A percentile compares a stretch with the other conserved stretches of the same genome.
Conservation (phyloP, 192 early-diverging fungal genomes). For the Coemansia sp. region DNA sequence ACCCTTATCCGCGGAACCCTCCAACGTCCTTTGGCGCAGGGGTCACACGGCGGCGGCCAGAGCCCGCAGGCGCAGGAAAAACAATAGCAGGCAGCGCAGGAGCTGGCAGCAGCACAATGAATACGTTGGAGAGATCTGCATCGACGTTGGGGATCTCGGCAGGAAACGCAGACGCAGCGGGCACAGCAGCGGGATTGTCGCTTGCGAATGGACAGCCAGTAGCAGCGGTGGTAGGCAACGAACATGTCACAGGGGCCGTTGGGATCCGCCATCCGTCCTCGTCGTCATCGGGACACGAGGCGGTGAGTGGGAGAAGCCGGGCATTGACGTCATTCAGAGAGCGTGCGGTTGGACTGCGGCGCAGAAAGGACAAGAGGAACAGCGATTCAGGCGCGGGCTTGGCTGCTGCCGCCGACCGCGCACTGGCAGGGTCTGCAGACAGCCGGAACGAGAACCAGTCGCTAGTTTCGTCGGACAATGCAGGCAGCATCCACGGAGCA, state of each 20-base stretch:
- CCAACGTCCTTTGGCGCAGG: conserved; percentile 11
- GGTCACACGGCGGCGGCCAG: not conserved
- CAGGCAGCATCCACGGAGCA: conserved; percentile 5
- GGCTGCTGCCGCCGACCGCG: not conserved
- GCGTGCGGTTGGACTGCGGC: conserved; percentile 36
- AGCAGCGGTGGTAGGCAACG: not conserved
- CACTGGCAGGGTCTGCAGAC: not conserved
- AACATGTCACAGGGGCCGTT: not conserved
- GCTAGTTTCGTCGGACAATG: not conserved
- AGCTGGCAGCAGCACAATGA: not conserved
- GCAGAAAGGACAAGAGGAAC: conserved; percentile 35
- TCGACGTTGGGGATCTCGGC: conserved; percentile 7
- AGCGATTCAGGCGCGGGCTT: conserved; percentile 8
- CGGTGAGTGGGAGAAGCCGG: conserved; percentile 7
- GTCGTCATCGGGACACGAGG: conserved; percentile 7
- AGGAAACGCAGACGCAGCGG: not conserved
- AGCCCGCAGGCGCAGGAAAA: conserved; percentile 1
- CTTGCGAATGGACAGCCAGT: not conserved
- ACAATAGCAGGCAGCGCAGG: not conserved
- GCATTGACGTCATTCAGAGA: conserved; percentile 32
- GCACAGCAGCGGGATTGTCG: not conserved
- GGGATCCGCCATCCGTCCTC: conserved; percentile 1
- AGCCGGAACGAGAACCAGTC: conserved; percentile 1
- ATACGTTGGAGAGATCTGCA: conserved; percentile 12
- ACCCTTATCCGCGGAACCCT: conserved; percentile 58